phyloP scores from a whole-genome alignment of 1,284 basidiomycete genomes.

The Papiliotrema nemorosa region DNA sequence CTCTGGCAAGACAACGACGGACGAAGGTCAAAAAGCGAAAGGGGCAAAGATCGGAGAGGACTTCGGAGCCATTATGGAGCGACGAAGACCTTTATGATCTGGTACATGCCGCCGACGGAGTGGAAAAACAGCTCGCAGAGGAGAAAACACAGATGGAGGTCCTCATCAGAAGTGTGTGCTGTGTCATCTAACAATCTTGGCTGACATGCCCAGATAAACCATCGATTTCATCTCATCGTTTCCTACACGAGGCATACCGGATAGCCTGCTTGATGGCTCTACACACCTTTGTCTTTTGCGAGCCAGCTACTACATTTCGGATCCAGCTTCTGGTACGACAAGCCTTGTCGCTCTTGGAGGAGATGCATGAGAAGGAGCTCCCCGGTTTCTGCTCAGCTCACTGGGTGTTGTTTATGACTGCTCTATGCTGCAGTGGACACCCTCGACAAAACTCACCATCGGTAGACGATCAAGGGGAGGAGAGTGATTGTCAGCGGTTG shows the following conservation, averaged over 20 bases:
- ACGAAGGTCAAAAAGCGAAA: background rate
- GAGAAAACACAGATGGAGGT: slow-evolving; percentile 32
- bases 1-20: slow-evolving; percentile 11
- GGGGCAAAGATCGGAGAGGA: background rate
- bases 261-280: slow-evolving; percentile 28
- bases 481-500: slow-evolving; percentile 23
- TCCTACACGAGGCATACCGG: slow-evolving; percentile 36
- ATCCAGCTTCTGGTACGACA: slow-evolving; percentile 31
- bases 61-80: slow-evolving; percentile 13
- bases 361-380: slow-evolving; percentile 27
- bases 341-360: slow-evolving; percentile 29
- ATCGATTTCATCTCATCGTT: slow-evolving; percentile 25
- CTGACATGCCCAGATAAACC: slow-evolving; percentile 19
- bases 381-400: slow-evolving; percentile 31
- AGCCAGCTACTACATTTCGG: slow-evolving; percentile 23
- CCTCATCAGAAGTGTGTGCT: slow-evolving; percentile 21
- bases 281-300: slow-evolving; percentile 22
- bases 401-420: slow-evolving; percentile 32
- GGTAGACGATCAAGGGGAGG: slow-evolving; percentile 1
- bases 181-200: background rate
- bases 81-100: slow-evolving; percentile 28
- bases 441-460: too few species aligned
- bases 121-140: slow-evolving; percentile 23
- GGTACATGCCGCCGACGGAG: slow-evolving; percentile 19
- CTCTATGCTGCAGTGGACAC: slow-evolving; percentile 22